Percentiles rank a stretch among this genome's conserved stretches.
Conservation (phyloP, 2,329 filamentous ascomycete genomes). For the Colletotrichum kahawae region DNA sequence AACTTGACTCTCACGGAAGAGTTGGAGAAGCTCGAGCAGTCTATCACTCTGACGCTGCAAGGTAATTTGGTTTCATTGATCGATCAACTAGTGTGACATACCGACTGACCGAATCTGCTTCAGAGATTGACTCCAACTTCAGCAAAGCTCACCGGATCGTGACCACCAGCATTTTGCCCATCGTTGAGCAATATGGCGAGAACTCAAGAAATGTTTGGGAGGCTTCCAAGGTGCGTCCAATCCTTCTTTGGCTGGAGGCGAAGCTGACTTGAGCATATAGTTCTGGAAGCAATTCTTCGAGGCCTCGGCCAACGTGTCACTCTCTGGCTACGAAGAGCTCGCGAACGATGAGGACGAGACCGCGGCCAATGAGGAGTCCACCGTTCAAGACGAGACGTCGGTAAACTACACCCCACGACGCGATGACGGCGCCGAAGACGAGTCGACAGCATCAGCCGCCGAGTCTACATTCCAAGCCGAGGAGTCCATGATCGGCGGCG, state of each 20-base stretch:
- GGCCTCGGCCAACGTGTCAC: conserved; percentile 93
- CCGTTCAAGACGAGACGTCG: conserved; percentile 50
- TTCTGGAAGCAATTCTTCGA: conserved; percentile 99
- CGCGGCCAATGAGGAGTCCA: conserved; percentile 55
- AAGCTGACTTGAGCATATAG: conserved; percentile 46
- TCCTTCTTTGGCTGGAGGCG: conserved; percentile 13
- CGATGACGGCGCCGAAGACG: conserved; percentile 39
- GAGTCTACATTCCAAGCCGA: conserved; percentile 50
- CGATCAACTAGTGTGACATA: not conserved
- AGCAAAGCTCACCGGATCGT: conserved; percentile 96
- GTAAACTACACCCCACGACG: conserved; percentile 46
- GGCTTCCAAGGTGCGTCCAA: conserved; percentile 76
- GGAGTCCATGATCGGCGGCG: conserved; percentile 74
- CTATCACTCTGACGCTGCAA: conserved; percentile 94
- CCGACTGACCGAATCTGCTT: not conserved
- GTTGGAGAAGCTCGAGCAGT: conserved; percentile 93
- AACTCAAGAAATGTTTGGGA: conserved; percentile 96
- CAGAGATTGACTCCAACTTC: conserved; percentile 99
- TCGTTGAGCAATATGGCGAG: conserved; percentile 94
- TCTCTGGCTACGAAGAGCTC: conserved; percentile 91
- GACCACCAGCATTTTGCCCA: conserved; percentile 87
- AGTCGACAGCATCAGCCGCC: conserved; percentile 36
- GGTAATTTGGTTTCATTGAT: conserved; percentile 49
- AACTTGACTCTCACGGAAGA: conserved; percentile 88
- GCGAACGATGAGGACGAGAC: conserved; percentile 67